A percentile compares a stretch with the other conserved stretches of the same genome.
These are phyloP conservation scores for Tuber borchii DNA, from an alignment of 495 filamentous ascomycete genomes.

Conservation along the genomic window DNA sequence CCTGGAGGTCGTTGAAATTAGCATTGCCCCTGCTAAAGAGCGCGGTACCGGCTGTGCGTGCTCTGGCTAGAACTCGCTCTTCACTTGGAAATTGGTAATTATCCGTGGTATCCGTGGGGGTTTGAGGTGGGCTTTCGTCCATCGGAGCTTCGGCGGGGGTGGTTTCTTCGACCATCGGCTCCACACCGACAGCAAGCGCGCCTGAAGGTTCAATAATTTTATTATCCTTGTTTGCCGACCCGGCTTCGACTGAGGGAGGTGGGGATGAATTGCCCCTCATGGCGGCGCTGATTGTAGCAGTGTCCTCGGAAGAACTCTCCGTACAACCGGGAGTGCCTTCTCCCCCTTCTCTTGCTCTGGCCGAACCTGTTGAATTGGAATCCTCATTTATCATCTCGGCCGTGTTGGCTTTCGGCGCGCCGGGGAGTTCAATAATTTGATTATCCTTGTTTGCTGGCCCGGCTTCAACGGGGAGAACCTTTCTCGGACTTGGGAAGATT, in stretches of 20 bases:
- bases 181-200: accelerated
- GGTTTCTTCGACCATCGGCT: neutral
- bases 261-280: no score
- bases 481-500: no score
- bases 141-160: neutral
- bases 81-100: neutral
- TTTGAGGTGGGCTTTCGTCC: neutral
- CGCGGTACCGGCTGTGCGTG: neutral
- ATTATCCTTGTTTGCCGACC: no score
- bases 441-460: no score
- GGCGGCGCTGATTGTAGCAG: neutral
- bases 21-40: neutral
- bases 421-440: no score
- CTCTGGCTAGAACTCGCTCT: neutral
- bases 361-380: no score
- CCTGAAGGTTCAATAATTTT: no score
- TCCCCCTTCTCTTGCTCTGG: no score
- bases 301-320: neutral
- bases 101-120: neutral
- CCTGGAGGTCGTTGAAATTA: neutral
- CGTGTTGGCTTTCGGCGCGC: no score
- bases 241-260: no score
- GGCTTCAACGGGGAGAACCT: no score
- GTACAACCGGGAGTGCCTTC: neutral
- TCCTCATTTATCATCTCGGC: no score